Evolutionary conservation across 805 yeast species (phyloP).

Genomic region (Hemisphaericaspora nanyangensis): DNA sequence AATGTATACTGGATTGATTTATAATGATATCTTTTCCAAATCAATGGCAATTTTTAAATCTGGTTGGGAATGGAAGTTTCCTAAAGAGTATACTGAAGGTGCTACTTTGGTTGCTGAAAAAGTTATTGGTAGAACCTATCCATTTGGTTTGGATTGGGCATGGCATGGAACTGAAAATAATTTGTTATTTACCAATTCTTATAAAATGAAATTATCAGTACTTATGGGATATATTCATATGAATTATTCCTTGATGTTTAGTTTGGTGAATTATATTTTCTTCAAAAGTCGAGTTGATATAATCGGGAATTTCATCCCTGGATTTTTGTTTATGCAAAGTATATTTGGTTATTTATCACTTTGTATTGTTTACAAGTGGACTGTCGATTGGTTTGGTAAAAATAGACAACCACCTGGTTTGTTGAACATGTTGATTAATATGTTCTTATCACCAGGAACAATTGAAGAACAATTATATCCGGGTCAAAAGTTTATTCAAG

Average conservation of each 20-base stretch:
- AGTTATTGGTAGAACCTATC: conserved; percentile 45
- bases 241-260: conserved; percentile 66
- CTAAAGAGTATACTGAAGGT: conserved; percentile 61
- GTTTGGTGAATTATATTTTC: conserved; percentile 58
- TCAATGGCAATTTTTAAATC: conserved; percentile 64
- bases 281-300: conserved; percentile 62
- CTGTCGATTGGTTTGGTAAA: conserved; percentile 63
- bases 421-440: conserved; percentile 69
- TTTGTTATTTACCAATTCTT: conserved; percentile 64
- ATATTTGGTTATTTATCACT: conserved; percentile 69
- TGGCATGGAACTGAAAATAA: conserved; percentile 84
- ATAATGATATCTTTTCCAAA: conserved; percentile 69
- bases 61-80: conserved; percentile 72
- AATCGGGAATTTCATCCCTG: conserved; percentile 71
- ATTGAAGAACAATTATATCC: conserved; percentile 63
- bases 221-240: conserved; percentile 74
- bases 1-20: conserved; percentile 69
- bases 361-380: conserved; percentile 72
- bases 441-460: conserved; percentile 72
- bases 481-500: conserved; percentile 62
- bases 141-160: conserved; percentile 64
- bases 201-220: conserved; percentile 73
- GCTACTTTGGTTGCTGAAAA: conserved; percentile 45
- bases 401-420: conserved; percentile 66
- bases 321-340: conserved; percentile 69